Evolutionary conservation across 352 stramenopile species (phyloP), one percentile per base, ranked within the genome.

Genomic region (Blastocystis sp.): DNA sequence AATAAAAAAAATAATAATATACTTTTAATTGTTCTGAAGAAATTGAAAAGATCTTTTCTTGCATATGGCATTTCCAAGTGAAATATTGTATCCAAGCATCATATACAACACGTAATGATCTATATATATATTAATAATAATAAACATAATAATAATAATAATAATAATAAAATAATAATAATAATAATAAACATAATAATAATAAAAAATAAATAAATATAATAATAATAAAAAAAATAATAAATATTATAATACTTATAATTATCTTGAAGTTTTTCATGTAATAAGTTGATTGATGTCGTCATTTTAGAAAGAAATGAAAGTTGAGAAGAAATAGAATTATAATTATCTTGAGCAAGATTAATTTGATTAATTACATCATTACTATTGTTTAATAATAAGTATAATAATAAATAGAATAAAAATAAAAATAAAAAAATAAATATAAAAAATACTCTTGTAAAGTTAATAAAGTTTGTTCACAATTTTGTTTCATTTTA

Each of bases 61-160:
- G 39, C 7, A 55, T 4, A 21, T 55, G 39, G 18, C 25, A 46
- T 34, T 43, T 55, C 45, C 45, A 55, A 21, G 45, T n/a, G 30
- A 43, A 55, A 34, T 55, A 55, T 9, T 34, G 31, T 21, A 55
- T 49, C 45, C 45, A 55, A 18, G 39, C 45, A 24, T 55, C 45
- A 19, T 55, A 55, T 9, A 55, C 23, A 18, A 41, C 30, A 18
- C 43, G 39, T 9, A 55, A 34, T 3, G 7, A 52, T 10, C 43
- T 52, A 13, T 6, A 18, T 42, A 4, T 52, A 4, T 42, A n/a
- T 10, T 13, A 0, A 0, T 16, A 35, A n/a, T 42, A 41, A 31
- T 13, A 24, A 24, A 5, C 5, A 13, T 32, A 55, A 31, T 31
- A 43, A 24, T 55, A 55, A 19, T 55, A 31, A 3, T 45, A n/a